Evolutionary conservation across 2,329 filamentous ascomycete genomes (phyloP), one percentile per base, ranked within the genome.

Genomic region (Emmonsia crescens): DNA sequence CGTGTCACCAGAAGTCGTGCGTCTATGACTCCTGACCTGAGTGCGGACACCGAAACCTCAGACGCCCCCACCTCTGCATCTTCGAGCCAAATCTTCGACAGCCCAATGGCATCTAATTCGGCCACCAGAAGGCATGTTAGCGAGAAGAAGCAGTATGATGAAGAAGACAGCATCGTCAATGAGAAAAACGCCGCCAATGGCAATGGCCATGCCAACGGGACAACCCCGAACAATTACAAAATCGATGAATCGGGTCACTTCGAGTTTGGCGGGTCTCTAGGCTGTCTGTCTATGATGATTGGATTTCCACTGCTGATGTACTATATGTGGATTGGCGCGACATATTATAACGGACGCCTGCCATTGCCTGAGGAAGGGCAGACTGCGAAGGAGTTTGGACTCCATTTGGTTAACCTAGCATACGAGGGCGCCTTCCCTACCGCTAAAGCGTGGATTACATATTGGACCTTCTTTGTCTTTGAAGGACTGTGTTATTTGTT

Each of bases 311-410:
- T 87, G 44, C 83, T 99, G 69, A 97, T 97, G 93, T 96, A 90
- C 83, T 97, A 96, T 79, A 96, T 99, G 92, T 97, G 92, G 92
- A 87, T 96, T 75, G 94, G 94, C 58, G 89, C 93, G 40, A 92
- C 87, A 57, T 96, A 93, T 78, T 99, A 96, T 77, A 80, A 91
- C 72, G 93, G 93, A 68, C 86, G 89, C 65, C 80, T 95, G 59
- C 94, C 94, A 19, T 77, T 79, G 51, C 89, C 85, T 1, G 77
- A 78, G 1, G 73, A 83, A 51, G 88, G 83, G 49, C 82, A 96
- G 79, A 86, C 81, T 67, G 84, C 84, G 72, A 67, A 71, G 14
- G 86, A 93, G 21, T 97, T 96, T 73, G 80, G 83, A 60, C 76
- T 80, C 62, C 86, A 96, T 66, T 76, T 97, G 73, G 82, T 78